phyloP scores from a whole-genome alignment of 768 basidiomycete genomes.

The Lyophyllum decastes region DNA sequence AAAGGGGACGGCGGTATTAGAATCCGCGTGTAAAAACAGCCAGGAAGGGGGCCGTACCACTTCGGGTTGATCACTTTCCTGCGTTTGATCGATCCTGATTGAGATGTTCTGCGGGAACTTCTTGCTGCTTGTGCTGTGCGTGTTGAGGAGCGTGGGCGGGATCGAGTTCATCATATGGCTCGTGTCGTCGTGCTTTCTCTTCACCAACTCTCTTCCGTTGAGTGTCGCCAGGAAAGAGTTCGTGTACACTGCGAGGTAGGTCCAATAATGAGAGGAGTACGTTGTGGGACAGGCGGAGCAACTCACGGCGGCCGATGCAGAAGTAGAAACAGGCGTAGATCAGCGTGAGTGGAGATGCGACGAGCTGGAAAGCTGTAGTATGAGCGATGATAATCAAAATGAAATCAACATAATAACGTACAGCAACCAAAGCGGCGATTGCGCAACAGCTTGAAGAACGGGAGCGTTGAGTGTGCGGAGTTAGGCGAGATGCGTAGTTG shows the following conservation, averaged over 20 bases:
- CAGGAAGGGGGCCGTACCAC: not conserved
- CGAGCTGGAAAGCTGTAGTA: constrained; percentile 21
- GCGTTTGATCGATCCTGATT: constrained; percentile 36
- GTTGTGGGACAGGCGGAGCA: not conserved
- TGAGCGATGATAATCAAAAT: not conserved
- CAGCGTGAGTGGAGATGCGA: constrained; percentile 42
- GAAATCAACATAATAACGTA: constrained; percentile 19
- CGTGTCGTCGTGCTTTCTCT: constrained; percentile 27
- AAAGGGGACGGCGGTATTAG: not conserved
- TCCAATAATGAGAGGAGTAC: not conserved
- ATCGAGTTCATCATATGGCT: constrained; percentile 35
- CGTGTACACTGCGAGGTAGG: constrained; percentile 39
- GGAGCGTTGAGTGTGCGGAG: not conserved
- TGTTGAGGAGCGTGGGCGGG: constrained; percentile 25
- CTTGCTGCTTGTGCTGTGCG: constrained; percentile 13
- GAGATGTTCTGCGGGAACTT: constrained; percentile 27
- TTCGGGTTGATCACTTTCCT: constrained; percentile 7
- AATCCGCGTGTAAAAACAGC: not conserved
- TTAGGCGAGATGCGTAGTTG: not conserved
- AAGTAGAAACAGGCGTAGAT: constrained; percentile 56
- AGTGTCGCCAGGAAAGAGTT: constrained; percentile 56
- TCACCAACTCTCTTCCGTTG: constrained; percentile 44
- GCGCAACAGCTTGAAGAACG: constrained; percentile 39
- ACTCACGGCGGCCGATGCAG: constrained; percentile 48
- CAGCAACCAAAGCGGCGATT: constrained; percentile 48